These are phyloP conservation scores for Raphanus hybrid DNA, from an alignment of 441 rosid species.

Conservation along the genomic window DNA sequence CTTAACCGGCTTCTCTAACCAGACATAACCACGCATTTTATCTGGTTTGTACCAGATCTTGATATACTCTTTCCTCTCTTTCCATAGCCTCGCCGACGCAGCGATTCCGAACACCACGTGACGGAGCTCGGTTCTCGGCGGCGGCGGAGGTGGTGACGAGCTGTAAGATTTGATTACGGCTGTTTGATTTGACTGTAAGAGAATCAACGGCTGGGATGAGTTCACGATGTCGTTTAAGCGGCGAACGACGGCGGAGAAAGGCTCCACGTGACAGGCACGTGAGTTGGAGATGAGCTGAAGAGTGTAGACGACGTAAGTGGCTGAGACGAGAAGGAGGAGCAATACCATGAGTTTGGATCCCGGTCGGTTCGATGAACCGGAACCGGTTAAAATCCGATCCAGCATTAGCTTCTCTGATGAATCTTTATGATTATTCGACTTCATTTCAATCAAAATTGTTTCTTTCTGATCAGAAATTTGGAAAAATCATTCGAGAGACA, in stretches of 20 bases:
- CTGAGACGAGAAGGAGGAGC: slow-evolving; percentile 73
- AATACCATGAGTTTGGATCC: slow-evolving; percentile 71
- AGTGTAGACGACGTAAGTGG: slow-evolving; percentile 79
- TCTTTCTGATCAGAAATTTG: not conserved
- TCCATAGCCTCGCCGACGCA: slow-evolving; percentile 90
- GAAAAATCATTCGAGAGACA: not conserved
- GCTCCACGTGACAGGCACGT: slow-evolving; percentile 60
- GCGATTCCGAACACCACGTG: slow-evolving; percentile 94
- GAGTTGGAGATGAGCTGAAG: slow-evolving; percentile 73
- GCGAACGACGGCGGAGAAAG: slow-evolving; percentile 49
- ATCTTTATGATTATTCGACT: slow-evolving; percentile 64
- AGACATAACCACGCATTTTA: slow-evolving; percentile 83
- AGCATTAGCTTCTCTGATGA: slow-evolving; percentile 59
- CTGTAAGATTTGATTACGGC: slow-evolving; percentile 29
- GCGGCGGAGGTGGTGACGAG: slow-evolving; percentile 19
- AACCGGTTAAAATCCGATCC: slow-evolving; percentile 64
- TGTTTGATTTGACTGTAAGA: slow-evolving; percentile 30
- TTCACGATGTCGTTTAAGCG: slow-evolving; percentile 46
- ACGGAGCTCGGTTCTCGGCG: slow-evolving; percentile 44
- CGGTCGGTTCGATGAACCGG: slow-evolving; percentile 56
- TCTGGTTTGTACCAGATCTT: slow-evolving; percentile 79
- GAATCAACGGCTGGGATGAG: slow-evolving; percentile 48
- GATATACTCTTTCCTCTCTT: slow-evolving; percentile 79
- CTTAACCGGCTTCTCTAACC: slow-evolving; percentile 72
- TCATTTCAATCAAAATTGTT: slow-evolving; percentile 45